These are phyloP conservation scores for Candida argentea DNA, from an alignment of 805 yeast species.

Conservation along the genomic window DNA sequence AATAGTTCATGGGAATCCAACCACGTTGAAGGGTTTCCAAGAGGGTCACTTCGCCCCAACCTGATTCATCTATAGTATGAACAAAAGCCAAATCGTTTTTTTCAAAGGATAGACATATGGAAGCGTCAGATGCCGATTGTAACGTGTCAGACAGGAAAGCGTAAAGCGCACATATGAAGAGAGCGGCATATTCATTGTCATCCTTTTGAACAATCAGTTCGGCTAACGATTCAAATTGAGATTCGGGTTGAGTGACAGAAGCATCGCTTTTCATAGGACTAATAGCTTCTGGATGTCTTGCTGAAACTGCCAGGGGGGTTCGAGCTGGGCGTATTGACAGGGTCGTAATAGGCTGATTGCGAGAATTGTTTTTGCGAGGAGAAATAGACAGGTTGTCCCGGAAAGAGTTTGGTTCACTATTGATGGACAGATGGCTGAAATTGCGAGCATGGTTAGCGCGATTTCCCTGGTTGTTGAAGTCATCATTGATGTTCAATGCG, in stretches of 20 bases:
- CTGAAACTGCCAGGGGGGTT: not conserved
- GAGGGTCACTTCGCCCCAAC: conserved; percentile 82
- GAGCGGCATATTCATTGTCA: conserved; percentile 38
- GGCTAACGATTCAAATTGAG: not conserved
- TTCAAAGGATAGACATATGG: conserved; percentile 64
- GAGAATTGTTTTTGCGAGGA: conserved; percentile 3
- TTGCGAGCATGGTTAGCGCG: conserved; percentile 9
- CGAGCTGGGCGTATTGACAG: conserved; percentile 4
- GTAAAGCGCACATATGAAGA: conserved; percentile 50
- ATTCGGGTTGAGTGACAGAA: not conserved
- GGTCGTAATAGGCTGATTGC: conserved; percentile 8
- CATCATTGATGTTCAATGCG: not conserved
- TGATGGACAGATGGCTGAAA: conserved; percentile 5
- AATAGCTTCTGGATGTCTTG: not conserved
- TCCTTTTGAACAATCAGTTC: conserved; percentile 1
- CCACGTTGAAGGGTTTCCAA: conserved; percentile 56
- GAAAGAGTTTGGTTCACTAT: not conserved
- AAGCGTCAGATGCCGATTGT: conserved; percentile 55
- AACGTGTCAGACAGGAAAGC: conserved; percentile 48
- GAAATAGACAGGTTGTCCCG: not conserved
- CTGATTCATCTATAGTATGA: conserved; percentile 69
- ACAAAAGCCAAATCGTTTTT: conserved; percentile 67
- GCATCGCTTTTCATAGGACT: not conserved
- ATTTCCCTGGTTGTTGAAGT: conserved; percentile 1
- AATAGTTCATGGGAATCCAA: conserved; percentile 83